Percentiles rank a stretch among this genome's conserved stretches.
These are phyloP conservation scores for Datisca glomerata DNA, from an alignment of 306 rosid species.

Conservation along the genomic window DNA sequence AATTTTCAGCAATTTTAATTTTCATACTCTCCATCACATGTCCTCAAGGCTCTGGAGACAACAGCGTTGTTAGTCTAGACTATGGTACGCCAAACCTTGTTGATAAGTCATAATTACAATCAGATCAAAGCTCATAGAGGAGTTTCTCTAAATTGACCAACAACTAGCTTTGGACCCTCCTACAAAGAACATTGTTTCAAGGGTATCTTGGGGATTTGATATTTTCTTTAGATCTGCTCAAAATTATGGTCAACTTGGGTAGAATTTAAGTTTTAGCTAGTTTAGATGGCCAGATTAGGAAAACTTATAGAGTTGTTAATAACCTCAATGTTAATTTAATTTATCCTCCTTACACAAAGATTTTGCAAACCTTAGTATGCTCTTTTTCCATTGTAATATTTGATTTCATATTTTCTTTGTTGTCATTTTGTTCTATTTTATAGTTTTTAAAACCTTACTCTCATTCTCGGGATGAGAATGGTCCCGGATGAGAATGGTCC, in stretches of 20 bases:
- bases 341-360: not conserved
- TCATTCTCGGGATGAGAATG: too few relatives aligned
- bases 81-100: conserved; percentile 9
- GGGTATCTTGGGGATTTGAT: not conserved
- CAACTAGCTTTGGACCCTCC: conserved; percentile 7
- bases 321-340: too few relatives aligned
- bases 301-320: conserved; percentile 14
- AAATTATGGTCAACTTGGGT: conserved; percentile 35
- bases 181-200: conserved; percentile 4
- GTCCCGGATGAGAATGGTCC: too few relatives aligned
- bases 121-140: conserved; percentile 13
- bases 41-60: conserved; percentile 6
- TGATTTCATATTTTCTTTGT: too few relatives aligned
- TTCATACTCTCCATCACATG: too few relatives aligned
- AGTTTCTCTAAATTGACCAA: conserved; percentile 36
- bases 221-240: conserved; percentile 11
- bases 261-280: conserved; percentile 13
- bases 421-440: too few relatives aligned
- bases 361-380: too few relatives aligned
- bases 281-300: conserved; percentile 19
- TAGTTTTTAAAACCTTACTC: too few relatives aligned
- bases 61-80: conserved; percentile 12
- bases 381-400: too few relatives aligned
- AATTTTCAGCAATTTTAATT: too few relatives aligned
- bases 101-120: conserved; percentile 16